Evolutionary conservation across 2,329 filamentous ascomycete species (phyloP), one percentile per base, ranked within the genome.

Genomic region (Dactylellina haptotyla): DNA sequence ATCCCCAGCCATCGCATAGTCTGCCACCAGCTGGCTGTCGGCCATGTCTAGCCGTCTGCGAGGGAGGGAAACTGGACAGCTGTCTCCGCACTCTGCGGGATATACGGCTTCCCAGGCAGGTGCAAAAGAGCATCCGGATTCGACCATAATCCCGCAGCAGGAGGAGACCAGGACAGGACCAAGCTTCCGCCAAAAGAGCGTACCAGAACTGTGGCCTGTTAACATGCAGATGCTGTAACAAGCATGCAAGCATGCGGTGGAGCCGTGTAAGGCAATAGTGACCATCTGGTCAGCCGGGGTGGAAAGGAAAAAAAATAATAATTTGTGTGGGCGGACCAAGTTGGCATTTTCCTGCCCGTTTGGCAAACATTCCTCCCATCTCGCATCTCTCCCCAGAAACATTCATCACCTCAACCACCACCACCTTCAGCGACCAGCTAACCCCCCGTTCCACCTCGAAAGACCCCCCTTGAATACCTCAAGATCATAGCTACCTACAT

Each of bases 81-180:
- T 51, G 18, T 56, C 57, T 51, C 66, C 66, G 53, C 58, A 45
- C 10, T 39, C 28, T 64, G 66, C 61, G 50, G 66, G 66, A 71
- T 46, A 63, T 63, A 64, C 30, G 30, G 57, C 25, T 32, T 9
- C 20, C 39, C 41, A 28, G 57, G 56, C 57, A 62, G 65, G 65
- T 62, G 65, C 39, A 20, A 53, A 50, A 59, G 23, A 30, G 41
- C 43, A 16, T 32, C 9, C 2, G 37, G 14, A 41, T 12, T n/a
- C 37, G 39, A 16, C 18, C 26, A 18, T 53, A 53, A 59, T 67
- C 26, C 51, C 51, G 59, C 59, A 65, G 28, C 26, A n/a, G n/a
- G n/a, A n/a, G n/a, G 18, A 48, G 37, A 41, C 37, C 37, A 2
- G n/a, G 26, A 34, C 48, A 50, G 18, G 37, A 16, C 28, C 48